Conservation (phyloP, 352 stramenopile species). For the Phytophthora foliorum region DNA sequence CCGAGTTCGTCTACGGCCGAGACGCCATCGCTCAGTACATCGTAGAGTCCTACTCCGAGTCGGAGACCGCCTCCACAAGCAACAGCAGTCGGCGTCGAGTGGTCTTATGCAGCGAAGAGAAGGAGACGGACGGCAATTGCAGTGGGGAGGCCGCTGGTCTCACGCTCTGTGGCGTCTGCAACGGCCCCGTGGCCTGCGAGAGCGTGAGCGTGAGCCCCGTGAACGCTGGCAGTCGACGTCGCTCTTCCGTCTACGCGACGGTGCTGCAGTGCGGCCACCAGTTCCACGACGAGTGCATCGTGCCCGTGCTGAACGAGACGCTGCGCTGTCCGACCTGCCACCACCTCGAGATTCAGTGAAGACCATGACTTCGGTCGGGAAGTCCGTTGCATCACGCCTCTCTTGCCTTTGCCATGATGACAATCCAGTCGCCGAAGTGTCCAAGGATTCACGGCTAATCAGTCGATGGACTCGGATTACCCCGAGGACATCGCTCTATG, state of each 20-base stretch:
- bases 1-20: conserved; percentile 40
- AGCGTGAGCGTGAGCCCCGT: background rate
- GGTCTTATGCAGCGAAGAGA: conserved; percentile 7
- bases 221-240: conserved; percentile 6
- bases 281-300: conserved; percentile 55
- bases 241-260: conserved; percentile 39
- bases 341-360: conserved; percentile 44
- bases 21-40: conserved; percentile 27
- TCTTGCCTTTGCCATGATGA: conserved; percentile 10
- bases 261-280: conserved; percentile 43
- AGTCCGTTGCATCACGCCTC: background rate
- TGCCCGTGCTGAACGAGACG: conserved; percentile 46
- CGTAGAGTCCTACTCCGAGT: conserved; percentile 27
- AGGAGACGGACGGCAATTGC: background rate
- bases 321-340: conserved; percentile 45
- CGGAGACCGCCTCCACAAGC: conserved; percentile 1
- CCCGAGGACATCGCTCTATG: conserved; percentile 9
- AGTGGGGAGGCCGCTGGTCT: background rate
- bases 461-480: conserved; percentile 19
- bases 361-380: conserved; percentile 2
- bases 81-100: conserved; percentile 11
- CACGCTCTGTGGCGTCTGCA: conserved; percentile 35
- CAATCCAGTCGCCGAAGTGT: conserved; percentile 9
- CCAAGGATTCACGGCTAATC: conserved; percentile 21
- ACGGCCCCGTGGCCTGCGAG: conserved; percentile 19